Evolutionary conservation across 352 stramenopile species (phyloP), one percentile per base, ranked within the genome.

Genomic region (Achlya hypogyna): DNA sequence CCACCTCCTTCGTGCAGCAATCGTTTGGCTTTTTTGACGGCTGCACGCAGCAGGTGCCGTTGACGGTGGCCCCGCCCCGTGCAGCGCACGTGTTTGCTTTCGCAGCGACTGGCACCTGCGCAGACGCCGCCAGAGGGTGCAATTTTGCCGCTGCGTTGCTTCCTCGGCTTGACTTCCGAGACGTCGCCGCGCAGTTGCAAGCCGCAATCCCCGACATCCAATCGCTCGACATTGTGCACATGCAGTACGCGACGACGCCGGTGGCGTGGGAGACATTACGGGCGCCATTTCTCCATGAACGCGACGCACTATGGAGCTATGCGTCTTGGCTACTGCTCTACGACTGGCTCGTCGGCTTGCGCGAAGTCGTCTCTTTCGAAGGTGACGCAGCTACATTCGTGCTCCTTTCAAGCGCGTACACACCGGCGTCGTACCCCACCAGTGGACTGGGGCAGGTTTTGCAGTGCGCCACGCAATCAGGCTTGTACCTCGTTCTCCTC

Each of bases 351-450:
- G 9, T 58, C 16, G 51, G 27, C 28, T 5, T 31, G 1, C 51
- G 51, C 6, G 51, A 58, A 31, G 51, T 58, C 29, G 29, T 58
- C 16, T 58, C 51, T 5, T 58, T 58, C 28, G n/a, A 58, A 58
- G 51, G 51, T 14, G 51, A 58, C 29, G 29, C n/a, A n/a, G 9
- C 23, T 1, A 40, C 51, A 18, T 1, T 58, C 27, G 28, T 35
- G 16, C 4, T 58, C 4, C 20, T 58, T 9, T 40, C 51, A 31
- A 40, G 20, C 6, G 38, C 38, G 38, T 45, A 45, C 38, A 1
- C 38, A 18, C 38, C 38, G 38, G n/a, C 38, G 12, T 10, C 14
- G 2, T 45, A 10, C 38, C n/a, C 38, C 12, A 45, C 38, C 12
- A 45, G 38, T 45, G 38, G 38, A 3, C 38, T 45, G 2, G 38